These are phyloP conservation scores for Neonothopanus nambi DNA, from an alignment of 1,284 basidiomycete genomes.

Conservation along the genomic window DNA sequence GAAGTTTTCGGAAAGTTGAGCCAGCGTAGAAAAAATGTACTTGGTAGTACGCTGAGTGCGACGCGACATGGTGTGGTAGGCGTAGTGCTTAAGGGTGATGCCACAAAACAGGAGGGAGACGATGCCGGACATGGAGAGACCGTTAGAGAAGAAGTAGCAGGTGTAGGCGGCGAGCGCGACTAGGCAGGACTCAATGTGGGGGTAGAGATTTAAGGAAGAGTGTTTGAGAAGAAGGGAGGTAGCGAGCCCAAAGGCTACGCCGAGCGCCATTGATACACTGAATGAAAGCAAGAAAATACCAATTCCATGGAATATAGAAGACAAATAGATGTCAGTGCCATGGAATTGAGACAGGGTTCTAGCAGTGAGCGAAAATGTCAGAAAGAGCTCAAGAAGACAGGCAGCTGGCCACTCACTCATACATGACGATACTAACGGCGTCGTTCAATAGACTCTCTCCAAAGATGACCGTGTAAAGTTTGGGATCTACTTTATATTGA, in stretches of 20 bases:
- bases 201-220: constrained; percentile 84
- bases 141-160: constrained; percentile 98
- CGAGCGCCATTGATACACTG: constrained; percentile 90
- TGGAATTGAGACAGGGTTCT: constrained; percentile 94
- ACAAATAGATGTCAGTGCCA: constrained; percentile 84
- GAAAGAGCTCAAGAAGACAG: constrained; percentile 2
- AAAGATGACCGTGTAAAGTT: constrained; percentile 97
- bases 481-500: constrained; percentile 97
- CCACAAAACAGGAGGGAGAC: constrained; percentile 98
- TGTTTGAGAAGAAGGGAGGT: constrained; percentile 96
- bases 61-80: constrained; percentile 98
- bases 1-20: constrained; percentile 97
- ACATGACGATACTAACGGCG: constrained; percentile 99
- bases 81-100: constrained; percentile 99
- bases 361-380: background rate
- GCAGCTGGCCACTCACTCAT: constrained; percentile 78
- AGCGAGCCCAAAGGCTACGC: constrained; percentile 87
- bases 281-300: constrained; percentile 98
- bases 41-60: constrained; percentile 95
- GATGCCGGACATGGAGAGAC: constrained; percentile 93
- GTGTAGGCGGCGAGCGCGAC: constrained; percentile 95
- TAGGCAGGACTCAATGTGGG: constrained; percentile 92
- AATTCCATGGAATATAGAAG: constrained; percentile 91
- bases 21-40: constrained; percentile 91
- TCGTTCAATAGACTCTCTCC: constrained; percentile 97